Evolutionary conservation across 139 green algal genomes (phyloP), one percentile per base, ranked within the genome.

Genomic region (Haematococcus lacustris): DNA sequence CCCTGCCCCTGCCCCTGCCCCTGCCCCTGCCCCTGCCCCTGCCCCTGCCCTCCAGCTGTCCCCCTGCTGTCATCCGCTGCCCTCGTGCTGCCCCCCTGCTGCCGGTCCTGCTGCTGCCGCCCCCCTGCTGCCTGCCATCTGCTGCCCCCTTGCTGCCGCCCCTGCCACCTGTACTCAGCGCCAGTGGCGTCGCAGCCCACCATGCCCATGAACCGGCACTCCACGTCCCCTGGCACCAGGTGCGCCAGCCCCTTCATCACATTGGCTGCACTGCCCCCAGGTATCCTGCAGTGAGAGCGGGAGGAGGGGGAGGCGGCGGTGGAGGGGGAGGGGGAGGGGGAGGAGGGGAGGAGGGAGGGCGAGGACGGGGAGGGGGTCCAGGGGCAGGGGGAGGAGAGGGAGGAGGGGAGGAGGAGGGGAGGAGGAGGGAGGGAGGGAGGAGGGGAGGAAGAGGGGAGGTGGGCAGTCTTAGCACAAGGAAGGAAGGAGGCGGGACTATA

Each of bases 181-280:
- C 80, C 91, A 0, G 78, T 80, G 1, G 62, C 67, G 65, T 97
- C 91, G 1, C 51, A 38, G 3, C 83, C 91, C 9, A 94, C 75
- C 84, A 91, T 93, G 39, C 91, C 91, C 37, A 90, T 62, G 67
- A 92, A 90, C 32, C 71, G 73, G 66, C 70, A 80, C 1, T 23
- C 39, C 33, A 80, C 33, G 5, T 3, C 3, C 32, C 61, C 60
- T 3, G 39, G 63, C 21, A 70, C 73, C 1, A 88, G 67, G 38
- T 78, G 79, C 13, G 80, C 68, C 13, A 88, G 50, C 40, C 82
- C 80, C 70, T 85, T 90, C 25, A 85, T 66, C 2, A 97, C 91
- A 63, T 97, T 97, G 38, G 90, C 90, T 3, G 91, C 89, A 74
- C 78, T 89, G 69, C 91, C 91, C 7, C 91, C 91, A 1, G 83